Percentiles rank a stretch among this genome's conserved stretches.
Evolutionary conservation across 371 early-diverging fungal species (phyloP).

Genomic region (Syncephalastrum sp.): DNA sequence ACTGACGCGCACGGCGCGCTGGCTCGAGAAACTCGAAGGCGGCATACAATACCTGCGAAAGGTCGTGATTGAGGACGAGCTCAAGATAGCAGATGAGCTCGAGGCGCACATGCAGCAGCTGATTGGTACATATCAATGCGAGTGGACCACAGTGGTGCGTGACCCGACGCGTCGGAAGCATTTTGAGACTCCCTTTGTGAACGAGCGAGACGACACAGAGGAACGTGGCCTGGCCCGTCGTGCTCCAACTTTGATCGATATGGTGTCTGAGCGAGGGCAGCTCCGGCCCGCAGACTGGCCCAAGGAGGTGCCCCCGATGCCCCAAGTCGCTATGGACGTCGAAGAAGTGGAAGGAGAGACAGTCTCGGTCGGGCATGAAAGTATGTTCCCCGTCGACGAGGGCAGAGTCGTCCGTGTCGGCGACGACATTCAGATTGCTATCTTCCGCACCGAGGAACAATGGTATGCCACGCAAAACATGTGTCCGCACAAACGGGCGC

Average conservation of each 20-base stretch:
- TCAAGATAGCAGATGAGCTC: slow-evolving; percentile 60
- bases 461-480: slow-evolving; percentile 76
- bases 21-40: slow-evolving; percentile 69
- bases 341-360: slow-evolving; percentile 23
- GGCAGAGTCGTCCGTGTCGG: slow-evolving; percentile 58
- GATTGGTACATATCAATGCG: slow-evolving; percentile 57
- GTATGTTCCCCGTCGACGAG: slow-evolving; percentile 40
- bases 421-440: slow-evolving; percentile 57
- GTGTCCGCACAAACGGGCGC: slow-evolving; percentile 71
- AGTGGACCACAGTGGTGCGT: slow-evolving; percentile 64
- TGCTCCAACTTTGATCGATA: slow-evolving; percentile 49
- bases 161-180: slow-evolving; percentile 52
- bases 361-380: slow-evolving; percentile 10
- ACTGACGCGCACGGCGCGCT: slow-evolving; percentile 64
- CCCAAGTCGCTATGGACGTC: slow-evolving; percentile 18
- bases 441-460: slow-evolving; percentile 44
- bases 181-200: slow-evolving; percentile 60
- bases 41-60: slow-evolving; percentile 62
- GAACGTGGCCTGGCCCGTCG: slow-evolving; percentile 17
- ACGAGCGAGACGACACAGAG: slow-evolving; percentile 28
- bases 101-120: slow-evolving; percentile 62
- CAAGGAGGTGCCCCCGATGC: slow-evolving; percentile 26
- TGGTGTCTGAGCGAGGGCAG: slow-evolving; percentile 63
- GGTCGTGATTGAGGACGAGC: slow-evolving; percentile 61
- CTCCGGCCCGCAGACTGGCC: slow-evolving; percentile 66